Evolutionary conservation across 306 rosid genomes (phyloP).

Genomic region (Spatholobus suberectus): DNA sequence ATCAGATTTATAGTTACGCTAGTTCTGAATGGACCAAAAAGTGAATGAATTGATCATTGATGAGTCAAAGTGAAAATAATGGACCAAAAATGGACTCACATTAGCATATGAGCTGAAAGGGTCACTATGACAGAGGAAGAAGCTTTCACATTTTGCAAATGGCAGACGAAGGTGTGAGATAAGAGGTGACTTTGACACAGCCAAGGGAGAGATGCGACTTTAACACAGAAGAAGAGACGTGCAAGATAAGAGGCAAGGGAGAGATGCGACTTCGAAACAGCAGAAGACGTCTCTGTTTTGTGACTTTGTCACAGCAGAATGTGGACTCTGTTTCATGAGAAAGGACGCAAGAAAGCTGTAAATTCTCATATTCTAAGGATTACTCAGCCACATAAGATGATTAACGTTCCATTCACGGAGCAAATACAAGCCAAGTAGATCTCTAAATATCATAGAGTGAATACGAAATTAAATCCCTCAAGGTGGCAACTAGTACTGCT

Average conservation of each 20-base stretch:
- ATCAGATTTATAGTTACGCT: too few species aligned
- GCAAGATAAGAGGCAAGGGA: too few species aligned
- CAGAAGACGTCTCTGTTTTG: not conserved
- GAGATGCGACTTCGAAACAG: not conserved
- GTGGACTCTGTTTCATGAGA: not conserved
- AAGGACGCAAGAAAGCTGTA: too few species aligned
- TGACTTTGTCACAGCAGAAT: not conserved
- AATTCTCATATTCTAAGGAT: not conserved
- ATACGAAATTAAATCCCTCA: too few species aligned
- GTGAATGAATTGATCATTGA: not conserved
- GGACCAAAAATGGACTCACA: too few species aligned
- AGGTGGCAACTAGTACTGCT: not conserved
- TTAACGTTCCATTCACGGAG: not conserved
- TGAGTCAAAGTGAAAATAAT: too few species aligned
- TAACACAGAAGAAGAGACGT: not conserved
- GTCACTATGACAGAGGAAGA: too few species aligned
- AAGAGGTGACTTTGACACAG: not conserved
- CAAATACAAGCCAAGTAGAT: not conserved
- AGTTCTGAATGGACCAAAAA: not conserved
- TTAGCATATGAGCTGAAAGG: too few species aligned
- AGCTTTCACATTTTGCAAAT: not conserved
- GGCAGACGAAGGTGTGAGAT: not conserved
- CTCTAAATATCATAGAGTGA: not conserved
- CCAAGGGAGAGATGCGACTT: not conserved
- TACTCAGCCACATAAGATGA: slow-evolving; percentile 19